phyloP scores from a whole-genome alignment of 176 grass and related monocot species.

The Rhynchospora breviuscula region DNA sequence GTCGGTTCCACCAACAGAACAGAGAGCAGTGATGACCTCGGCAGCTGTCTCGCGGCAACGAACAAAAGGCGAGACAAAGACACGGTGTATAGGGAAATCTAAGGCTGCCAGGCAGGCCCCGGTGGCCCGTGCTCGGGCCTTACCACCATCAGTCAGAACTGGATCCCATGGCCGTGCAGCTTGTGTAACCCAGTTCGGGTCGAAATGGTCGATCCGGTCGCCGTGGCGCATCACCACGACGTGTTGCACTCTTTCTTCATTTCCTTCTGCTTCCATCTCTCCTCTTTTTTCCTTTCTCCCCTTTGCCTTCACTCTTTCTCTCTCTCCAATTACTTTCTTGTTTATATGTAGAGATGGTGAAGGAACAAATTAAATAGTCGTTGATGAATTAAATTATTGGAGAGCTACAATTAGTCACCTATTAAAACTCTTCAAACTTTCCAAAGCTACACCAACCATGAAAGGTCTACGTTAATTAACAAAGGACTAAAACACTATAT shows the following conservation, averaged over 20 bases:
- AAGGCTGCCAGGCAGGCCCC: constrained; percentile 12
- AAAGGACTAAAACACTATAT: not conserved
- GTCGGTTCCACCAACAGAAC: constrained; percentile 2
- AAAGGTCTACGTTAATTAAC: not conserved
- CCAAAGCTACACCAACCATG: not conserved
- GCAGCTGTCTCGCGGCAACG: constrained; percentile 27
- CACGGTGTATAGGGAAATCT: constrained; percentile 18
- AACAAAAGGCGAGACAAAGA: constrained; percentile 31
- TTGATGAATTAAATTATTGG: not conserved
- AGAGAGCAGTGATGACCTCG: constrained; percentile 21
- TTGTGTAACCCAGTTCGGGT: not conserved
- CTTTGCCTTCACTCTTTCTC: not conserved
- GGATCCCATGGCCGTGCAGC: constrained; percentile 31
- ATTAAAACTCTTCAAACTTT: not conserved
- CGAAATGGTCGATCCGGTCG: constrained; percentile 26
- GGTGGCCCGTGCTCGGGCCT: constrained; percentile 9
- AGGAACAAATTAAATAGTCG: not conserved
- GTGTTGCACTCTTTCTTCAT: constrained; percentile 16
- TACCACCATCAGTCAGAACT: constrained; percentile 20
- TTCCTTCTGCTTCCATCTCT: not conserved
- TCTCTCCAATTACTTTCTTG: not conserved
- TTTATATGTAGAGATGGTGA: not conserved
- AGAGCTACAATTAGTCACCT: not conserved
- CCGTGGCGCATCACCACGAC: constrained; percentile 35
- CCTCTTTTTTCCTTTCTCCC: not conserved